These are phyloP conservation scores for Daldinia sp. DNA, from an alignment of 2,329 filamentous ascomycete species.

Conservation along the genomic window DNA sequence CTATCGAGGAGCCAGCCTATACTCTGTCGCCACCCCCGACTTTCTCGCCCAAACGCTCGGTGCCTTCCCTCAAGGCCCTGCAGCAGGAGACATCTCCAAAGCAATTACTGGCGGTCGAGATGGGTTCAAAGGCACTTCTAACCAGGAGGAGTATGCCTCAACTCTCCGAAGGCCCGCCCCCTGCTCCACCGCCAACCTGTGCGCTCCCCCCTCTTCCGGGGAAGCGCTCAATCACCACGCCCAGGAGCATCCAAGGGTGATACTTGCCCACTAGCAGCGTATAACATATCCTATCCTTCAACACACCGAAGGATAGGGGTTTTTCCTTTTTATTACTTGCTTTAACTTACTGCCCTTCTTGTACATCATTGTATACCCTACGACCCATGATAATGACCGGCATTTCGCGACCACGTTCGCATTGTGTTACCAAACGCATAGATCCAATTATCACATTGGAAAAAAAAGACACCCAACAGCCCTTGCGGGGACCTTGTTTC, in stretches of 20 bases:
- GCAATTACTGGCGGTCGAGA: constrained; percentile 22
- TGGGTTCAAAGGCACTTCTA: constrained; percentile 28
- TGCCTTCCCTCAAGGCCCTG: constrained; percentile 32
- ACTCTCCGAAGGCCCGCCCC: constrained; percentile 59
- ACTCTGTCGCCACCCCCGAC: constrained; percentile 19
- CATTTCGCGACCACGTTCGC: constrained; percentile 9
- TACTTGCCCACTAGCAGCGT: not conserved
- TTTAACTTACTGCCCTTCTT: constrained; percentile 23
- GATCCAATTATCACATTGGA: not conserved
- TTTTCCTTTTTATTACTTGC: not conserved
- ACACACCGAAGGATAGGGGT: constrained; percentile 2
- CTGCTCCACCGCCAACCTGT: constrained; percentile 62
- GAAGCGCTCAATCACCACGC: constrained; percentile 34
- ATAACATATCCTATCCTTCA: not conserved
- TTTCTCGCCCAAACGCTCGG: constrained; percentile 41
- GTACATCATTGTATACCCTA: constrained; percentile 38
- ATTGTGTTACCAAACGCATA: constrained; percentile 15
- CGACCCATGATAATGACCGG: constrained; percentile 35
- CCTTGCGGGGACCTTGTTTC: constrained; percentile 1
- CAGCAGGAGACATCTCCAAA: constrained; percentile 14
- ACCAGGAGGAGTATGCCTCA: constrained; percentile 61
- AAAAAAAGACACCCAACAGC: not conserved
- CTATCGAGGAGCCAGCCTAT: constrained; percentile 24
- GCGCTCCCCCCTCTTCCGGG: constrained; percentile 63
- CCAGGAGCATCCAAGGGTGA: constrained; percentile 26